Evolutionary conservation across 2,329 filamentous ascomycete genomes (phyloP), one percentile per base, ranked within the genome.

Genomic region (Dryadomyces quercus-mongolicae): DNA sequence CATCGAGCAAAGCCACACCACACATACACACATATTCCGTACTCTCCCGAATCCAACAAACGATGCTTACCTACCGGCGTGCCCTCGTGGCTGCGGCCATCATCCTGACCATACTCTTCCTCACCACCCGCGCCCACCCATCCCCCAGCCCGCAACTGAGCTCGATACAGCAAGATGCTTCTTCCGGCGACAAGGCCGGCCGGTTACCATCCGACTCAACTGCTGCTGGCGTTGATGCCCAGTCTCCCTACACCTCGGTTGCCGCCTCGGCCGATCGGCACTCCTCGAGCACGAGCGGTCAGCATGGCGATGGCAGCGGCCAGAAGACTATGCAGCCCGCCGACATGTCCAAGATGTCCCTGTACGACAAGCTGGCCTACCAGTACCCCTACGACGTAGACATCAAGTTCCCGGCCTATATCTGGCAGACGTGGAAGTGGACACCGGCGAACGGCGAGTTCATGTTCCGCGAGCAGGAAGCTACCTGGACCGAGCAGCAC

Each of bases 371-470:
- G 71, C 81, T 98, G 55, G 85, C 84, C 52, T 96, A 95, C 73
- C 87, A 94, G 62, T 97, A 93, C 69, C 89, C 91, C 20, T 98
- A 97, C 75, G 87, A 95, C 64, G 77, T 92, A 58, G 82, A 90
- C 64, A 70, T 76, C 62, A 95, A 92, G 68, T 97, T 97, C 68
- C 93, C 93, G 3, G 91, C 90, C 55, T 97, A 95, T 74, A 94
- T 98, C 65, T 98, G 93, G 93, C 93, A 98, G 75, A 98, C 93
- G 15, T 98, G 93, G 93, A 96, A 94, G 69, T 85, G 82, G 64
- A 87, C 82, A 1, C 91, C 92, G 0, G 79, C 84, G 1, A 86
- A 88, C 21, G 76, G 81, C 51, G 77, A 87, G 58, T 98, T 98
- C 66, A 71, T 75, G 20, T 91, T 95, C 65, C 84, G 91, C 58